A percentile compares a stretch with the other conserved stretches of the same genome.
phyloP scores from a whole-genome alignment of 75 land plant genomes.

The Picea glauca region DNA sequence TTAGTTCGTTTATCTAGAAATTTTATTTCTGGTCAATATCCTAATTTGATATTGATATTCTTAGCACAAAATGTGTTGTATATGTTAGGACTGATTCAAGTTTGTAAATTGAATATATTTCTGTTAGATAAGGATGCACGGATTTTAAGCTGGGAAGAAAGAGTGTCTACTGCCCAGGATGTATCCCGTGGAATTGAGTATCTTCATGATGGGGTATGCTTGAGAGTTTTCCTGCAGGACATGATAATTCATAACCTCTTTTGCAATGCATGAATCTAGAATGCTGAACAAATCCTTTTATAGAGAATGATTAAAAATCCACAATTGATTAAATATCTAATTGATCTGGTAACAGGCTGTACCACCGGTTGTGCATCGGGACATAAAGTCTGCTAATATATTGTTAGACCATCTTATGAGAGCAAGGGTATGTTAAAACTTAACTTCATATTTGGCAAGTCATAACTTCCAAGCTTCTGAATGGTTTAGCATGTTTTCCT shows the following conservation, averaged over 20 bases:
- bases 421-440: constrained; percentile 70
- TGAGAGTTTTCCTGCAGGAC: constrained; percentile 86
- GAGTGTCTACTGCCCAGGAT: constrained; percentile 74
- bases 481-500: constrained; percentile 6
- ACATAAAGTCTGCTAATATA: constrained; percentile 95
- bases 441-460: background rate
- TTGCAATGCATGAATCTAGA: background rate
- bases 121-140: constrained; percentile 26
- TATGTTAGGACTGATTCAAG: constrained; percentile 7
- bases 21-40: background rate
- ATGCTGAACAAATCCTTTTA: background rate
- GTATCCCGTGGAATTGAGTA: constrained; percentile 87
- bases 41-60: background rate
- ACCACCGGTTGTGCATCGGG: constrained; percentile 97
- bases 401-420: constrained; percentile 85
- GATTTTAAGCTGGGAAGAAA: constrained; percentile 66
- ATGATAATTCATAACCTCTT: constrained; percentile 29
- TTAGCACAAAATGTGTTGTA: background rate
- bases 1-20: background rate
- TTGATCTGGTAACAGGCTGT: constrained; percentile 57
- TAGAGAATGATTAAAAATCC: background rate
- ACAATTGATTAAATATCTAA: background rate
- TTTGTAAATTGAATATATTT: constrained; percentile 1
- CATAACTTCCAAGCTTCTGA: background rate
- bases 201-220: constrained; percentile 91